Percentiles rank a stretch among this genome's conserved stretches.
These are phyloP conservation scores for Aspergillus tubingensis DNA, from an alignment of 2,329 filamentous ascomycete species.

Conservation along the genomic window DNA sequence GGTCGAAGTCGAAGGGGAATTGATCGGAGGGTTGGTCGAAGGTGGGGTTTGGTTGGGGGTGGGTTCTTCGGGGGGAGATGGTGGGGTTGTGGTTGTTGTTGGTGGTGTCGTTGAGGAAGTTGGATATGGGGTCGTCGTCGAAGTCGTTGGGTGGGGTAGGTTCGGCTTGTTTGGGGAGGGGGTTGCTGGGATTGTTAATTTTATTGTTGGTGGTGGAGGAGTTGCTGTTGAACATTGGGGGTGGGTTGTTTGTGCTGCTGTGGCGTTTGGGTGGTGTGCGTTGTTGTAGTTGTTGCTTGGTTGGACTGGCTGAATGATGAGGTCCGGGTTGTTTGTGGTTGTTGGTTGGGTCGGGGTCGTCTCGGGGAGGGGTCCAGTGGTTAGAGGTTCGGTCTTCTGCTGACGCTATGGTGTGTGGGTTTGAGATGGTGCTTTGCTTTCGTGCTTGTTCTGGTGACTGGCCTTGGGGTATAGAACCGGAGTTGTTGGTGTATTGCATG, in stretches of 20 bases:
- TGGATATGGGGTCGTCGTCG: slow-evolving; percentile 25
- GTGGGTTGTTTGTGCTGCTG: background rate
- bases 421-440: slow-evolving; percentile 22
- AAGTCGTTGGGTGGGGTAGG: slow-evolving; percentile 28
- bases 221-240: background rate
- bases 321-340: background rate
- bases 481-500: slow-evolving; percentile 32
- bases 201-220: slow-evolving; percentile 1
- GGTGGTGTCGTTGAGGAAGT: slow-evolving; percentile 7
- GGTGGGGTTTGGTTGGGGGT: slow-evolving; percentile 1
- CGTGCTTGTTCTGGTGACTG: slow-evolving; percentile 4
- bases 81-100: slow-evolving; percentile 11
- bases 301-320: background rate
- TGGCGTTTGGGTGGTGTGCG: background rate
- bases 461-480: slow-evolving; percentile 7
- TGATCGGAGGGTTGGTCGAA: slow-evolving; percentile 21
- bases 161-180: slow-evolving; percentile 12
- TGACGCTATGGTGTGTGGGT: slow-evolving; percentile 11
- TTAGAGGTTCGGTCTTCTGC: slow-evolving; percentile 7
- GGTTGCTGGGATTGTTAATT: background rate
- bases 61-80: background rate
- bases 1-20: slow-evolving; percentile 15
- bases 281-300: background rate
- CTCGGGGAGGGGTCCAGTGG: slow-evolving; percentile 15
- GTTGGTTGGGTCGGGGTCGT: slow-evolving; percentile 4